Evolutionary conservation across 345 rosid genomes (phyloP), one percentile per base, ranked within the genome.

Genomic region (Draba incana): DNA sequence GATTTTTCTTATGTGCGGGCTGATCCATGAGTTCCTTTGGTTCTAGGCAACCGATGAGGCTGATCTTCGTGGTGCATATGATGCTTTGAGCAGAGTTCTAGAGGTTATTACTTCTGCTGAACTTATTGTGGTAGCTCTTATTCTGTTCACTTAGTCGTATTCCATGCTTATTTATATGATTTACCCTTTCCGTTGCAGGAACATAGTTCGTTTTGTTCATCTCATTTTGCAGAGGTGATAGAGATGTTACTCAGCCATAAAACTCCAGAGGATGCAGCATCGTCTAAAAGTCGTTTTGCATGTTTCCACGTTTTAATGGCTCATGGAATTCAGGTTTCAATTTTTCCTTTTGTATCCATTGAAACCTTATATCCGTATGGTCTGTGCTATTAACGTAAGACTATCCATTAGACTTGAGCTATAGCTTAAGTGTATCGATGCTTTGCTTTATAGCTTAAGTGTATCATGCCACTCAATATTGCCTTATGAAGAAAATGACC

Each of bases 191-290:
- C 72, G 75, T 48, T 77, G 79, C 85, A 90, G 98, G 92, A 83
- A 75, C 96, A 90, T 65, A 28, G 72, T 48, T 79, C 84, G 93
- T 85, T 93, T 81, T 81, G 87, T 81, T 79, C 88, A 72, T 79
- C 91, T 46, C 86, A 68, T 66, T 79, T 69, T 71, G 78, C 39
- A 41, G 96, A 94, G 84, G 69, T 94, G 81, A 79, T 85, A 62
- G 96, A 83, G 65, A 70, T 94, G 55, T 75, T 91, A 63, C 79
- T 88, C 73, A 70, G 81, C 68, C 81, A 83, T 73, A 81, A 84
- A 77, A 59, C 81, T 62, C 88, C 96, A 35, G 65, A 60, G 60
- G 83, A 82, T 73, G 64, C 58, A 53, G 76, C 79, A 44, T 68
- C 92, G 62, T 82, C 90, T 37, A 80, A 61, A 60, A 76, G 86